These are phyloP conservation scores for Aspergillus leporis DNA, from an alignment of 495 filamentous ascomycete genomes.

Conservation along the genomic window DNA sequence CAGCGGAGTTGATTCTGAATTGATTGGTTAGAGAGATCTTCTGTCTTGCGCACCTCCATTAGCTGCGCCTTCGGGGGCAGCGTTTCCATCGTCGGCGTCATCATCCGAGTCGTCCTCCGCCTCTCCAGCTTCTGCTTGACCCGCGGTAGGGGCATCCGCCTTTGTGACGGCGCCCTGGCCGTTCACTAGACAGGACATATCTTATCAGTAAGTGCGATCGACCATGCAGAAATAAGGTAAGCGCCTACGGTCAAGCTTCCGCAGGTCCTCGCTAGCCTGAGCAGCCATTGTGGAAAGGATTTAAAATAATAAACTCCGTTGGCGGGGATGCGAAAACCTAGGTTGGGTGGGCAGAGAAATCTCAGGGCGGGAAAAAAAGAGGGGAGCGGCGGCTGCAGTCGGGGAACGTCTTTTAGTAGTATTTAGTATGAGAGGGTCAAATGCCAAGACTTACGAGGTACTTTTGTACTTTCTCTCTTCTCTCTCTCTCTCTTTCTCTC, in stretches of 20 bases:
- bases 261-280: constrained; percentile 50
- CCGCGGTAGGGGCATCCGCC: constrained; percentile 39
- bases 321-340: constrained; percentile 1
- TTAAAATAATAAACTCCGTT: constrained; percentile 9
- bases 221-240: not conserved
- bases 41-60: constrained; percentile 40
- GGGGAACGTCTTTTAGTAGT: not conserved
- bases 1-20: constrained; percentile 6
- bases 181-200: constrained; percentile 38
- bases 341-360: constrained; percentile 3
- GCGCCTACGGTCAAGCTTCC: constrained; percentile 52
- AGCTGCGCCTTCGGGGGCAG: constrained; percentile 40
- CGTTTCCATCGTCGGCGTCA: constrained; percentile 52
- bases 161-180: constrained; percentile 51
- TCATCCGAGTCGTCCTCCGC: constrained; percentile 71
- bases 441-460: constrained; percentile 4
- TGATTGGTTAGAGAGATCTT: constrained; percentile 8
- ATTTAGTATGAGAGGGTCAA: no score
- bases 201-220: constrained; percentile 22
- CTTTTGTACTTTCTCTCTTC: no score
- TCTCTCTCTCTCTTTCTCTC: no score
- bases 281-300: constrained; percentile 50
- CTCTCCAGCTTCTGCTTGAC: constrained; percentile 40
- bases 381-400: not conserved
- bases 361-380: constrained; percentile 1